Evolutionary conservation across 2,329 filamentous ascomycete genomes (phyloP).

Genomic region (Fusarium tupiense): DNA sequence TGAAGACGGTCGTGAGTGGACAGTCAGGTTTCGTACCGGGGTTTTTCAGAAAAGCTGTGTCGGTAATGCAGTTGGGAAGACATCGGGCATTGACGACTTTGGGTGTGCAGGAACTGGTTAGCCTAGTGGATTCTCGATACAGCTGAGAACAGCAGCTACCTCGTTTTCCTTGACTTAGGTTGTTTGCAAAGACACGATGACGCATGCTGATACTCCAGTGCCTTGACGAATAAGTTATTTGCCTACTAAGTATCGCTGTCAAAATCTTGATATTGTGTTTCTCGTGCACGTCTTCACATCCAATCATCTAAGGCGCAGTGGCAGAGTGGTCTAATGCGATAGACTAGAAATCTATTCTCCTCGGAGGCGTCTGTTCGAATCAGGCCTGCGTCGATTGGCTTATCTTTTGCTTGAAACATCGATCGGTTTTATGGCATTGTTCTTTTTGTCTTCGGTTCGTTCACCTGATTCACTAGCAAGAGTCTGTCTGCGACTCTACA

Average conservation of each 20-base stretch:
- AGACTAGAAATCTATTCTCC: conserved; percentile 30
- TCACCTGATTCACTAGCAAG: not conserved
- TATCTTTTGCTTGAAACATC: not conserved
- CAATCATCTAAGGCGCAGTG: conserved; percentile 22
- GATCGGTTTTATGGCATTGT: fast-evolving
- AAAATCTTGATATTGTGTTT: fast-evolving
- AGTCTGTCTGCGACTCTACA: not conserved
- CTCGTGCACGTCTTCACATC: fast-evolving
- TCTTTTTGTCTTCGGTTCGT: not conserved
- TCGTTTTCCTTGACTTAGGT: not conserved
- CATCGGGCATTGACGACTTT: not conserved
- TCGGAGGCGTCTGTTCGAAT: conserved; percentile 30
- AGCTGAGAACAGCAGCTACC: not conserved
- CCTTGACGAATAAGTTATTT: too few species aligned
- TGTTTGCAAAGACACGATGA: not conserved
- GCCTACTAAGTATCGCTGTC: fast-evolving
- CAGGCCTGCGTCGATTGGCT: conserved; percentile 25
- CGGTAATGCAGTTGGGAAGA: not conserved
- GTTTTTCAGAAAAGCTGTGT: not conserved
- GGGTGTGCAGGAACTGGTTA: not conserved
- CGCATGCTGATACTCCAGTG: not conserved
- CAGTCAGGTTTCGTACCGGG: not conserved
- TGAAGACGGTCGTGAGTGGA: not conserved
- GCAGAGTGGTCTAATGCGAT: conserved; percentile 30
- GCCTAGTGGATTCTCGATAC: not conserved